Conservation (phyloP, 441 rosid genomes). For the Erysimum cheiri region DNA sequence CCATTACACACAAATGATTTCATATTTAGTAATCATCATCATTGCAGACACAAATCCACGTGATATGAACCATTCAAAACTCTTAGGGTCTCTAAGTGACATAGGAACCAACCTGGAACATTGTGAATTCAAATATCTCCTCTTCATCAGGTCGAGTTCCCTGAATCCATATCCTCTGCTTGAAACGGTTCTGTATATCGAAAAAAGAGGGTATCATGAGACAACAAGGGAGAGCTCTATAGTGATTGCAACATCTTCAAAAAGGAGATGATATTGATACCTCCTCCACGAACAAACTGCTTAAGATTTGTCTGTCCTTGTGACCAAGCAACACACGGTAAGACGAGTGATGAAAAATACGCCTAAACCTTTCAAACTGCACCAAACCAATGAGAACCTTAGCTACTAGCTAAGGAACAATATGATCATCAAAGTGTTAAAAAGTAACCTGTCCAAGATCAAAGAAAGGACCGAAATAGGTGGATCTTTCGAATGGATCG, state of each 20-base stretch:
- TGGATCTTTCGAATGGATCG: slow-evolving; percentile 93
- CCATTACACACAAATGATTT: slow-evolving; percentile 27
- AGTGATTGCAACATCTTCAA: slow-evolving; percentile 7
- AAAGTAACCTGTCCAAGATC: slow-evolving; percentile 87
- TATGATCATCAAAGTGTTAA: slow-evolving; percentile 24
- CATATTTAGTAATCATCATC: neutral
- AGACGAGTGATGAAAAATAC: slow-evolving; percentile 91
- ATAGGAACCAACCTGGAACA: slow-evolving; percentile 68
- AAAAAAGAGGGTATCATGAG: neutral
- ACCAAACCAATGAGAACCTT: neutral
- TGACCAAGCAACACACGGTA: slow-evolving; percentile 91
- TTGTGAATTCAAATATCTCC: slow-evolving; percentile 84
- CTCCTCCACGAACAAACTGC: slow-evolving; percentile 85
- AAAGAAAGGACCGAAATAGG: slow-evolving; percentile 89
- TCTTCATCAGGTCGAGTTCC: slow-evolving; percentile 91
- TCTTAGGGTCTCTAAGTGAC: neutral
- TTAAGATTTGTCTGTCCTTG: slow-evolving; percentile 74
- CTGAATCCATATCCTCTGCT: slow-evolving; percentile 84
- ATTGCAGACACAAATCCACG: neutral
- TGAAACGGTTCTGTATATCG: slow-evolving; percentile 64
- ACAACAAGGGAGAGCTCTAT: neutral
- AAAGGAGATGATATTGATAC: slow-evolving; percentile 49
- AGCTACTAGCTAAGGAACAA: slow-evolving; percentile 11
- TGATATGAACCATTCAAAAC: neutral
- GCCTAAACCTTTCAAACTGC: slow-evolving; percentile 89